These are phyloP conservation scores for Epichloe glyceriae DNA, from an alignment of 2,329 filamentous ascomycete genomes.

Conservation along the genomic window DNA sequence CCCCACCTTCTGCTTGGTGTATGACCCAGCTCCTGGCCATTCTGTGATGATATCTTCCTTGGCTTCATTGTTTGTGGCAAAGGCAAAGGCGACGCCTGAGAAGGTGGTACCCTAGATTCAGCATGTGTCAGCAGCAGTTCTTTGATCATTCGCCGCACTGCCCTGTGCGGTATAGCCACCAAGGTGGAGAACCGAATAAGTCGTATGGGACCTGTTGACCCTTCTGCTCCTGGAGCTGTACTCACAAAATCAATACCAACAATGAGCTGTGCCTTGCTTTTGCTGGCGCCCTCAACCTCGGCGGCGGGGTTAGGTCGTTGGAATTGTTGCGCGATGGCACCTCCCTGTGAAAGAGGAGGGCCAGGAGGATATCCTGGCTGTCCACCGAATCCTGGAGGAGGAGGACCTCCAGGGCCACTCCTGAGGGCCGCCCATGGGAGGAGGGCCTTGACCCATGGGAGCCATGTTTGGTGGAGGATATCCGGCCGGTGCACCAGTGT, in stretches of 20 bases:
- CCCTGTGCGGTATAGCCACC: neutral
- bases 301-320: constrained; percentile 34
- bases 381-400: constrained; percentile 32
- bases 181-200: neutral
- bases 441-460: constrained; percentile 30
- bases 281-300: constrained; percentile 77
- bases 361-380: constrained; percentile 35
- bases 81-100: constrained; percentile 92
- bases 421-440: constrained; percentile 21
- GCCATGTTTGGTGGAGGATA: constrained; percentile 43
- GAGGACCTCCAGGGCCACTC: constrained; percentile 29
- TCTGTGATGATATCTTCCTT: constrained; percentile 99
- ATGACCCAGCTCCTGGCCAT: constrained; percentile 94
- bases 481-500: constrained; percentile 47
- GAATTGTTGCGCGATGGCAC: constrained; percentile 28
- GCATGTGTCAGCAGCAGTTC: constrained; percentile 5
- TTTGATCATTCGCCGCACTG: neutral
- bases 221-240: constrained; percentile 1
- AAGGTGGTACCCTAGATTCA: constrained; percentile 75
- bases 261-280: constrained; percentile 93
- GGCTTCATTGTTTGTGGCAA: constrained; percentile 92
- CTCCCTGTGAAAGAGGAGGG: constrained; percentile 24
- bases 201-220: no score
- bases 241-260: constrained; percentile 97
- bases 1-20: constrained; percentile 92